Base-by-base conservation (phyloP, 2,329 filamentous ascomycete species). In the Incumbomyces delicatus region DNA sequence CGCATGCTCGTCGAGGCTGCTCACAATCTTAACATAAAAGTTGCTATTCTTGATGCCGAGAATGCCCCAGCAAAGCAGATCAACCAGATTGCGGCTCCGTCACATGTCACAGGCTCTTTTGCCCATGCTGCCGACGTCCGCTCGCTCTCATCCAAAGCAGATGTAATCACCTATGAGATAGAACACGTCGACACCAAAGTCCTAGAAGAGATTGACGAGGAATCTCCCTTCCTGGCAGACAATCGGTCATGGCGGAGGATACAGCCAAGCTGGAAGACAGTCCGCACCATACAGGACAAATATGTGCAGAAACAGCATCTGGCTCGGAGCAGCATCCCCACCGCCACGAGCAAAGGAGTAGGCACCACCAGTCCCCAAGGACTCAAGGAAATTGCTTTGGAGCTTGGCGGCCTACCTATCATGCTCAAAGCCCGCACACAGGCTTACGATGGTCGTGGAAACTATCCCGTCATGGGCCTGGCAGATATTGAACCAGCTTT, bases 1-100 rank as follows among this genome's bases (percentile, higher is more conserved):
- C 85, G 87, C 54, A 96, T 96, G 92, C 78, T 96, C 16, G 83
- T 85, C 54, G 87, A 96, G 70, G 82, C 85, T n/a, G 88, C 89
- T 30, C 80, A 82, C 61, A 70, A 77, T 55, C 76, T 94, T 48
- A 87, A 87, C 58, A 80, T 94, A 55, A 76, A 84, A 54, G 76
- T 92, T 55, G 85, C 82, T 49, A 75, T 94, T 34, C 77, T 95
- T 39, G 90, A 95, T 63, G 79, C 76, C 36, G 80, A 79, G 48
- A 77, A 81, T 54, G 79, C 81, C 29, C 85, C 87, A 7, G 84
- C 87, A 44, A 88, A 87, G 65, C 85, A 90, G 66, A 80, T 87
- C 58, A 86, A 82, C 64, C 75, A 77, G 55, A 82, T 81, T 60
- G 65, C 71, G 52, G 44, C 45, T 14, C 49, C 50, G 22, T 70